A percentile compares a stretch with the other conserved stretches of the same genome.
These are phyloP conservation scores for Boletus sp. DNA, from an alignment of 768 basidiomycete species.

Conservation along the genomic window DNA sequence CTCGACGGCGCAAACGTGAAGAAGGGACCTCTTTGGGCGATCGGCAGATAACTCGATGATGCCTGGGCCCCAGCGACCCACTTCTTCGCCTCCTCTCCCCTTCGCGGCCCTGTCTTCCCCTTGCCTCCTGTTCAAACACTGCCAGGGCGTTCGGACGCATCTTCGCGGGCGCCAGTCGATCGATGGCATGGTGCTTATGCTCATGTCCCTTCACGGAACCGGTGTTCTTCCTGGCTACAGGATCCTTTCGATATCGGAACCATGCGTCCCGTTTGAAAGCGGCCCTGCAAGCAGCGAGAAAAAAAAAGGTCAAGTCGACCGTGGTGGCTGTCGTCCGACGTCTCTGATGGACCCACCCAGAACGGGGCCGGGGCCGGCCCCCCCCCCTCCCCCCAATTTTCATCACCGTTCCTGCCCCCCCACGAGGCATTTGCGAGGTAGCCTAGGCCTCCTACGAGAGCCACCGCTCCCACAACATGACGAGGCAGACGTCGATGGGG, in stretches of 20 bases:
- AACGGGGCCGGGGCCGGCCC: no score
- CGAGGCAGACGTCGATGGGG: no score
- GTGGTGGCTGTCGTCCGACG: background rate
- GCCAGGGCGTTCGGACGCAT: background rate
- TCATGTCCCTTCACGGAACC: background rate
- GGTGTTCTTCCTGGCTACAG: constrained; percentile 4
- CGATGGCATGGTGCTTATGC: background rate
- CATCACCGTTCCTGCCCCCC: background rate
- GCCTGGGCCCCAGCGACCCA: constrained; percentile 1
- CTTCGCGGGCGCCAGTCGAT: constrained; percentile 6
- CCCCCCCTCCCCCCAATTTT: background rate
- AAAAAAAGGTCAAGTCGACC: background rate
- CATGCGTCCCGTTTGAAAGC: background rate
- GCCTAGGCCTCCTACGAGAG: constrained; percentile 8
- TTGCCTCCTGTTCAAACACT: background rate
- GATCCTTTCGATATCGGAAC: background rate
- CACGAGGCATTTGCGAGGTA: constrained; percentile 25
- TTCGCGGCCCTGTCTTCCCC: background rate
- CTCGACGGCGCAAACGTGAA: constrained; percentile 17
- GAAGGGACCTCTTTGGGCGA: constrained; percentile 8
- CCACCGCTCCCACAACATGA: background rate
- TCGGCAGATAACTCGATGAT: constrained; percentile 7
- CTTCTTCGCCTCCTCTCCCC: background rate
- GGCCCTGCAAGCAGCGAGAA: background rate
- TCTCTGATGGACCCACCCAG: constrained; percentile 1